Base-by-base conservation (phyloP, 768 basidiomycete species). In the Tylopilus sp. region DNA sequence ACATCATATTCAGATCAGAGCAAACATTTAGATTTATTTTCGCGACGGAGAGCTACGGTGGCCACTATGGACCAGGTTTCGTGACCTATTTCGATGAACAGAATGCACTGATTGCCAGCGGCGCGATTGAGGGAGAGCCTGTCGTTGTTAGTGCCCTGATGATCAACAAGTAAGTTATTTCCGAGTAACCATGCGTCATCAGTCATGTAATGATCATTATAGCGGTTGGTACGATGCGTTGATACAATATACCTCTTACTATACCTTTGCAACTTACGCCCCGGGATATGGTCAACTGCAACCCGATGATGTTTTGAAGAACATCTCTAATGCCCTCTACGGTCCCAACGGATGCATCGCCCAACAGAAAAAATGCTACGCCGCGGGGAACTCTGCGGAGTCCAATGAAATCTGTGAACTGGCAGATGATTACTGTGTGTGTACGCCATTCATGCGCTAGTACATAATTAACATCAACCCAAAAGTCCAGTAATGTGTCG, bases 141-240 rank as follows among this genome's bases (percentile, higher is more conserved):
- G 67, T 87, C 44, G 60, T 71, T 4, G 79, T 85, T 53, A 82
- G 76, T 48, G 80, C 82, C 4, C 62, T 87, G 47, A 78, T 85
- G 79, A 80, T 85, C 57, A 83, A 82, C 65, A 83, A 83, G 82
- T 76, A 49, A 51, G 69, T 44, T 1, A n/a, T 26, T 22, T 39
- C 17, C 30, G 6, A 31, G 7, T 2, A 36, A 3, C 15, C 15
- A 6, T 2, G 8, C 23, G 12, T 45, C 25, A 40, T 1, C 35
- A 11, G n/a, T 7, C n/a, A 35, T n/a, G n/a, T 17, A 47, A 2
- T 28, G 21, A 15, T 26, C 28, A 25, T 18, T 35, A 6, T 45
- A 85, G 84, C 55, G 83, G 82, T 35, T 84, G 82, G 82, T 79
- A 74, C 47, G 85, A 86, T 53, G 82, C 85, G 1, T 69, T 84